Base-by-base conservation (phyloP, 192 early-diverging fungal genomes). In the Cetraspora pellucida region DNA sequence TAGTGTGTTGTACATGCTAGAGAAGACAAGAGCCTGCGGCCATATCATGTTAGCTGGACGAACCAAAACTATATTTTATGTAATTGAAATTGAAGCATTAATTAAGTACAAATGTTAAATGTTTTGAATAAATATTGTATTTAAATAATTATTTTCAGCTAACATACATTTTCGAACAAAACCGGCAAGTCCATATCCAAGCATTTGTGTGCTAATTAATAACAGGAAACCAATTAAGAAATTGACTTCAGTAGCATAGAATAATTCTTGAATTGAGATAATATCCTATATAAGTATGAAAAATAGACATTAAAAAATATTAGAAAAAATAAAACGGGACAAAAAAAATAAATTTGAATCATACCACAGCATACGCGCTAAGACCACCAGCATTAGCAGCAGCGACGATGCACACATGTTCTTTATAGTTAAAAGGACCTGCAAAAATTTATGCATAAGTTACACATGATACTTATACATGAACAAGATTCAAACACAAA, bases 21-120 rank as follows among this genome's bases (percentile, higher is more conserved):
- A 85, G 58, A 83, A 83, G 16, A 87, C 86, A 43, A 98, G 85
- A 43, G 86, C 91, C 2, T 86, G 72, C 2, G 96, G 96, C 95
- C 95, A 99, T 54, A 72, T 43, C 52, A 72, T 72, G 17, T 57
- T 72, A 10, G 28, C 16, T 21, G 70, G 70, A 4, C 31, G 70
- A 72, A 72, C 70, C 0, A 72, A 16, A 72, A n/a, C 70, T 72
- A 54, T 21, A 37, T 37, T n/a, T n/a, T 37, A 71, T 54, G 23
- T 6, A 5, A 54, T 3, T 0, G 28, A 14, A n/a, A n/a, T n/a
- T n/a, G n/a, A 37, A 37, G 1, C 3, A 37, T 37, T 37, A 37
- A n/a, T n/a, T 37, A 37, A 37, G 1, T 37, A 7, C 37, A 37
- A 37, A 37, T 37, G 37, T 37, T 37, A 37, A 37, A 1, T 37